Evolutionary conservation across 768 basidiomycete species (phyloP), one percentile per base, ranked within the genome.

Genomic region (Leucosporidium yakuticum): DNA sequence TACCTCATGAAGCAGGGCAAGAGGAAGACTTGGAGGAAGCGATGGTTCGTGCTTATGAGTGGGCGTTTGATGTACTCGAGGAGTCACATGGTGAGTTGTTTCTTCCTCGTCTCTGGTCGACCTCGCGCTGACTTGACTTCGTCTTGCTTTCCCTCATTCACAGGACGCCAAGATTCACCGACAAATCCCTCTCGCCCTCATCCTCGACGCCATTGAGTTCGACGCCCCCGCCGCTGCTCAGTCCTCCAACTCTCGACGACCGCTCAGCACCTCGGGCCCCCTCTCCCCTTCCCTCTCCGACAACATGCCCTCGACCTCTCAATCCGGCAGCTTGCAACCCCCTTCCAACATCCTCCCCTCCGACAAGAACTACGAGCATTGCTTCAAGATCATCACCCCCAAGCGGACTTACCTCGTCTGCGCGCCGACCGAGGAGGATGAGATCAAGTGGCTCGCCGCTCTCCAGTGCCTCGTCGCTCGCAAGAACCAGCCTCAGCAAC

Each of bases 1-100:
- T 99, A 98, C 78, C 82, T 99, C 69, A 92, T 94, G 89, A 98
- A 98, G 77, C 93, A 91, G 78, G 93, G 91, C 32, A 91, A 94
- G 73, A 85, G 95, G 76, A 88, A 89, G 74, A 90, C 86, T 73
- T 99, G 96, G 96, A 84, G 92, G 65, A 98, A 99, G 79, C 81
- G 96, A 34, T 98, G 94, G 95, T 98, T 99, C 75, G 87, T 90
- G 48, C 81, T 99, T n/a, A 91, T 87, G 49, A 86, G 87, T 49
- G 90, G 92, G 75, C 89, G 87, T 76, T 80, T 99, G 62, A 80
- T 91, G 47, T 99, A 99, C 80, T 87, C 86, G 15, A 86, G 86
- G 59, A 93, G 88, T 77, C 96, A 99, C 81, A 98, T 98, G 93
- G 94, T 95, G 76, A 70, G 87, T 63, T 29, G 3, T 60, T 21